These are phyloP conservation scores for Cordyceps fumosorosea DNA, from an alignment of 2,329 filamentous ascomycete genomes.

Conservation along the genomic window DNA sequence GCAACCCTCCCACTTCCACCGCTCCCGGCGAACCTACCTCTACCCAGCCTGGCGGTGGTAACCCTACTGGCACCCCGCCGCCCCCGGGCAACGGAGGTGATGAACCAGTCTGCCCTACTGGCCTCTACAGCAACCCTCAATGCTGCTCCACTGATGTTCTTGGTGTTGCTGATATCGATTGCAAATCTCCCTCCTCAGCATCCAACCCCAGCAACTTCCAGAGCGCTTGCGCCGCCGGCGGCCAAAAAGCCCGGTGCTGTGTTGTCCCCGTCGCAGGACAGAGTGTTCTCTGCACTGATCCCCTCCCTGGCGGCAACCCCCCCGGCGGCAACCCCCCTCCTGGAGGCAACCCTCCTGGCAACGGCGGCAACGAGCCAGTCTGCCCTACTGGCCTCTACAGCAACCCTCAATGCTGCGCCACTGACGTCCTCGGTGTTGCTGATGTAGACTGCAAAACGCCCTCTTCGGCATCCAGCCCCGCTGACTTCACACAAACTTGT, in stretches of 20 bases:
- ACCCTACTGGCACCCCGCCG: neutral
- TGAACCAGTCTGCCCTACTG: constrained; percentile 15
- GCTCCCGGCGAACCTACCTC: too few species aligned
- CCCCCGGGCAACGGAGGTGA: neutral
- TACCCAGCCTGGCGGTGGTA: too few species aligned
- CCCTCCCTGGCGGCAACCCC: neutral
- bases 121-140: constrained; percentile 25
- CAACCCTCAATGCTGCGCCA: constrained; percentile 40
- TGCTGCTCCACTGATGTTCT: constrained; percentile 45
- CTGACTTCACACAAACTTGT: constrained; percentile 27
- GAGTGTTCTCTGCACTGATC: constrained; percentile 5
- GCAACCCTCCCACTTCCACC: too few species aligned
- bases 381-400: constrained; percentile 20
- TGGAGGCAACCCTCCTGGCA: neutral
- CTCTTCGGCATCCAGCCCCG: neutral
- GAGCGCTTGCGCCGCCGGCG: constrained; percentile 33
- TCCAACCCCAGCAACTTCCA: neutral
- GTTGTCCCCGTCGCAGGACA: constrained; percentile 34
- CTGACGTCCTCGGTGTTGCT: constrained; percentile 40
- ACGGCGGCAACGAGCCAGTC: neutral
- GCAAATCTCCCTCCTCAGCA: constrained; percentile 18
- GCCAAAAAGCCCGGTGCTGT: constrained; percentile 49
- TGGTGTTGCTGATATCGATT: constrained; percentile 40
- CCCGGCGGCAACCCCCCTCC: neutral
- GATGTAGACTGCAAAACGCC: constrained; percentile 34